These are phyloP conservation scores for Phytopythium sindhum DNA, from an alignment of 352 stramenopile genomes.

Conservation along the genomic window DNA sequence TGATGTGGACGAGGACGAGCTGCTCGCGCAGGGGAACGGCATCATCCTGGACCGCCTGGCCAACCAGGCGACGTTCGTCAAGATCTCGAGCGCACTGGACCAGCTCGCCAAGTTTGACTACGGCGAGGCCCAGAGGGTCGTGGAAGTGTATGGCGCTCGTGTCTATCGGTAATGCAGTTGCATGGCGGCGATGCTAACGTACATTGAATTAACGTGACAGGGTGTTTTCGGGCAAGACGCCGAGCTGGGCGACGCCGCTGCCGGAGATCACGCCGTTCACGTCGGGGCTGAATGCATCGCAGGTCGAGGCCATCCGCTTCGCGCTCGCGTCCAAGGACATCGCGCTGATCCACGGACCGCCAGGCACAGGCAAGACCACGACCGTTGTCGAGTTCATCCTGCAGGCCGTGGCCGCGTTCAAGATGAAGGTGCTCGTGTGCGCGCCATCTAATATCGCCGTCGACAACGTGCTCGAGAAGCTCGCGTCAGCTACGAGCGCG, in stretches of 20 bases:
- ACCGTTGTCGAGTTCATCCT: slow-evolving; percentile 96
- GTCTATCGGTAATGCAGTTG: slow-evolving; percentile 7
- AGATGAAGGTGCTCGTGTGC: slow-evolving; percentile 93
- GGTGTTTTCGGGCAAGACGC: slow-evolving; percentile 48
- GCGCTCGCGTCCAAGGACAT: slow-evolving; percentile 85
- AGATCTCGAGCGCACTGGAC: slow-evolving; percentile 62
- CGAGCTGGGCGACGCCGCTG: slow-evolving; percentile 49
- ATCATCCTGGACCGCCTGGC: slow-evolving; percentile 78
- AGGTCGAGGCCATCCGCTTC: slow-evolving; percentile 73
- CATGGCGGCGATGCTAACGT: background rate
- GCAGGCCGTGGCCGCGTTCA: slow-evolving; percentile 83
- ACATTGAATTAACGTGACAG: slow-evolving; percentile 11
- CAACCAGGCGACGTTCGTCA: slow-evolving; percentile 85
- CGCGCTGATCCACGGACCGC: slow-evolving; percentile 90
- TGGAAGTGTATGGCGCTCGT: slow-evolving; percentile 50
- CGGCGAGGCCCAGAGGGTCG: slow-evolving; percentile 47
- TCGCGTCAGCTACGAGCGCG: slow-evolving; percentile 47
- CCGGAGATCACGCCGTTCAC: slow-evolving; percentile 49
- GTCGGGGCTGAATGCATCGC: slow-evolving; percentile 62
- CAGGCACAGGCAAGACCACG: slow-evolving; percentile 96
- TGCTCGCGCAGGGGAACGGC: slow-evolving; percentile 19
- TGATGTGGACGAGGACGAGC: slow-evolving; percentile 49
- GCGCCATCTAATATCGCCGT: slow-evolving; percentile 98
- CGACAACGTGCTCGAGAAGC: slow-evolving; percentile 96
- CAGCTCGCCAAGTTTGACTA: slow-evolving; percentile 63